Conservation (phyloP, 495 filamentous ascomycete genomes). For the Evansstolkia leycettana region DNA sequence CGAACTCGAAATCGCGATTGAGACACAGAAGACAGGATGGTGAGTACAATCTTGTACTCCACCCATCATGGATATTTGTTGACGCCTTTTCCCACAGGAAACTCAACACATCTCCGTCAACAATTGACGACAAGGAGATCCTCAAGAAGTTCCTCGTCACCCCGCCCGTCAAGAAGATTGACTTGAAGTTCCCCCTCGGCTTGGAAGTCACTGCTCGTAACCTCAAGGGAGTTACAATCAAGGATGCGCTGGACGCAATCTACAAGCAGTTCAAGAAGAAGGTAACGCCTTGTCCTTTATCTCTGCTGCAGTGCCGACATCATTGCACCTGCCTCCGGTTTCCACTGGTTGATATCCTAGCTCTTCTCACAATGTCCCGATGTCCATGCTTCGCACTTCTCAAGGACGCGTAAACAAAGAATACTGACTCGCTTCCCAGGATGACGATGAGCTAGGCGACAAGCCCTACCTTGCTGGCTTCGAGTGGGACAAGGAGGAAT, state of each 20-base stretch:
- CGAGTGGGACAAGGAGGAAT: constrained; percentile 89
- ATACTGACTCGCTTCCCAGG: constrained; percentile 35
- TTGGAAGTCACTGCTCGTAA: constrained; percentile 81
- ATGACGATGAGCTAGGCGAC: constrained; percentile 71
- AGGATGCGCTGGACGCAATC: constrained; percentile 88
- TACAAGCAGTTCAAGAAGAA: constrained; percentile 91
- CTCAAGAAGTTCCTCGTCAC: constrained; percentile 69
- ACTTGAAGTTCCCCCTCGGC: constrained; percentile 80
- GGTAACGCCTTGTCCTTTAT: constrained; percentile 32
- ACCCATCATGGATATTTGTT: background rate
- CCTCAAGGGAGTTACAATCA: constrained; percentile 85
- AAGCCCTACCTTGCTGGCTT: constrained; percentile 78
- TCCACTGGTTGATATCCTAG: too few species aligned
- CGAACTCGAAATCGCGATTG: constrained; percentile 65
- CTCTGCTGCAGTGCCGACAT: too few species aligned
- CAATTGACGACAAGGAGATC: constrained; percentile 66
- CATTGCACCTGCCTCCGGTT: too few species aligned
- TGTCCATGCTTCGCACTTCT: too few species aligned
- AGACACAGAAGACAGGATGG: constrained; percentile 87
- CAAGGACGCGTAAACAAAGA: too few species aligned
- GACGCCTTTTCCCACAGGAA: constrained; percentile 44
- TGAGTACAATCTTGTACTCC: constrained; percentile 40
- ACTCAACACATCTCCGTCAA: constrained; percentile 70
- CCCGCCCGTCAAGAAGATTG: constrained; percentile 84
- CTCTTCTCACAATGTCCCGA: too few species aligned